phyloP scores from a whole-genome alignment of 495 filamentous ascomycete species.

The Hypomontagnella monticulosa region DNA sequence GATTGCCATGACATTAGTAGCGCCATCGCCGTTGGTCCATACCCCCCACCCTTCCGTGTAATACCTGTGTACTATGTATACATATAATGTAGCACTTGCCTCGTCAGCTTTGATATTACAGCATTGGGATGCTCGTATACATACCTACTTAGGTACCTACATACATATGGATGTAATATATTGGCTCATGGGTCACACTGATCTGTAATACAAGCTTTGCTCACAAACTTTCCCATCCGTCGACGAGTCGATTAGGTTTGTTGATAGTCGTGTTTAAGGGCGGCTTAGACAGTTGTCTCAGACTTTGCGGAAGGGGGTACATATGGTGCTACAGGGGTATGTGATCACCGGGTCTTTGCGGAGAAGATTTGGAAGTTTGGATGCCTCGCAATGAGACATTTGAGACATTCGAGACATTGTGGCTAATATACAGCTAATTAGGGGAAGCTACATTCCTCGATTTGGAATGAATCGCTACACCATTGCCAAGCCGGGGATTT shows the following conservation, averaged over 20 bases:
- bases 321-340: no score
- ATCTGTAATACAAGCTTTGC: constrained; percentile 5
- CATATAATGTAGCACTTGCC: constrained; percentile 2
- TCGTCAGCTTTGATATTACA: no score
- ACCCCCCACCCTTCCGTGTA: background rate
- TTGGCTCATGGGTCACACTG: constrained; percentile 6
- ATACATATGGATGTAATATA: no score
- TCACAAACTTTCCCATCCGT: background rate
- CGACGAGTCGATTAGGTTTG: background rate
- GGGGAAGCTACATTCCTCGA: constrained; percentile 33
- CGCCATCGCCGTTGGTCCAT: background rate
- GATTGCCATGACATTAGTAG: background rate
- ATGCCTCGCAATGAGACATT: constrained; percentile 19
- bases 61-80: no score
- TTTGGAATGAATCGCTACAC: constrained; percentile 35
- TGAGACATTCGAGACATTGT: no score
- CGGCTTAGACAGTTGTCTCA: constrained; percentile 29
- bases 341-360: constrained; percentile 30
- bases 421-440: constrained; percentile 13
- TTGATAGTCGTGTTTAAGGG: constrained; percentile 16
- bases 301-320: constrained; percentile 11
- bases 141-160: constrained; percentile 8
- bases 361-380: constrained; percentile 29
- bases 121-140: no score
- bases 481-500: constrained; percentile 42